Percentiles rank a stretch among this genome's conserved stretches.
These are phyloP conservation scores for Wakefieldia striispora DNA, from an alignment of 768 basidiomycete species.

Conservation along the genomic window DNA sequence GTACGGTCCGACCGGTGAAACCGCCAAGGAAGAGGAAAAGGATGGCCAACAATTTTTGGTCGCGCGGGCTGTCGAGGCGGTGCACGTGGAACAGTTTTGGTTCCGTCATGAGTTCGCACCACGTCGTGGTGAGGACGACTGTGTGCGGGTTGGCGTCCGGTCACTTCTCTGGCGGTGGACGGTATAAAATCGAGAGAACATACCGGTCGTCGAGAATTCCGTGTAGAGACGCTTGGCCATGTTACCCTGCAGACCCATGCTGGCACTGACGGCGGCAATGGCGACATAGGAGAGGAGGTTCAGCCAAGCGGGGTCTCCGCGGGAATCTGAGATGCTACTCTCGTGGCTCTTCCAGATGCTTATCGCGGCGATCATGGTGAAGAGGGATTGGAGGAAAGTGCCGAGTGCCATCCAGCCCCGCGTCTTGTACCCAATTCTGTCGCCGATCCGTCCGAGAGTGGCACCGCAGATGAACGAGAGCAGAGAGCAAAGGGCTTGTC, in stretches of 20 bases:
- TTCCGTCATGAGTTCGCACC: slow-evolving; percentile 86
- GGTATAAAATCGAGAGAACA: slow-evolving; percentile 21
- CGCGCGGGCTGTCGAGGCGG: slow-evolving; percentile 54
- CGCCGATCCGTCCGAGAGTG: slow-evolving; percentile 82
- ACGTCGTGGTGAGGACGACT: slow-evolving; percentile 85
- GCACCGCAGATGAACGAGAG: slow-evolving; percentile 75
- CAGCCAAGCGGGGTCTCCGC: slow-evolving; percentile 71
- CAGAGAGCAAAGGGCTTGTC: slow-evolving; percentile 80
- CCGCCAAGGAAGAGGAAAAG: slow-evolving; percentile 75
- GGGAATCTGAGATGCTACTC: slow-evolving; percentile 46
- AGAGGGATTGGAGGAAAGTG: slow-evolving; percentile 69
- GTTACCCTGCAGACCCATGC: slow-evolving; percentile 82
- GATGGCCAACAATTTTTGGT: slow-evolving; percentile 70
- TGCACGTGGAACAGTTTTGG: slow-evolving; percentile 65
- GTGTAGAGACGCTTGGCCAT: slow-evolving; percentile 78
- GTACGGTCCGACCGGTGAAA: slow-evolving; percentile 59
- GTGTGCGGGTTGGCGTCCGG: not conserved
- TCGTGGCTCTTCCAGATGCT: slow-evolving; percentile 69
- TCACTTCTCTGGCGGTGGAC: too few species aligned
- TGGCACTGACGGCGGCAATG: slow-evolving; percentile 74
- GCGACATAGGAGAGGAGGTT: slow-evolving; percentile 64
- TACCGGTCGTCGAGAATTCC: slow-evolving; percentile 76
- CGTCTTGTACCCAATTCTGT: slow-evolving; percentile 69
- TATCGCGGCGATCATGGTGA: slow-evolving; percentile 74
- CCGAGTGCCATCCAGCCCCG: slow-evolving; percentile 73